Base-by-base conservation (phyloP, 139 green algal genomes). In the Tetraselmis striata region DNA sequence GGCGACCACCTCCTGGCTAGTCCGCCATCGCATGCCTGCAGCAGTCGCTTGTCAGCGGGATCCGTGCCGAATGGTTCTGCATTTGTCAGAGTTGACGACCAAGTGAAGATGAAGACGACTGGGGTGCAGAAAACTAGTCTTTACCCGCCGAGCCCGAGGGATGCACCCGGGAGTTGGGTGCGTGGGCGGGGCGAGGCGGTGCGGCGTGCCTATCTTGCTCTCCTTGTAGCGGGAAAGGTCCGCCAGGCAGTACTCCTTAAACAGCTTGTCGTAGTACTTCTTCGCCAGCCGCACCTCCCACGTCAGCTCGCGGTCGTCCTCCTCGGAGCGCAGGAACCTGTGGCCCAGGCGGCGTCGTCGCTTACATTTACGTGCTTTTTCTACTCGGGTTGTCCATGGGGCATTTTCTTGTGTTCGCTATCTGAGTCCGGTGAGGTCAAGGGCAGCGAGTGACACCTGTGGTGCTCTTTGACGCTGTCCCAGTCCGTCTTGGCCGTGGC, bases 201-300 rank as follows among this genome's bases (percentile, higher is more conserved):
- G 24, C 23, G 28, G 76, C 26, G 58, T 23, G 18, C 93, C 93
- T 26, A 98, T 77, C 86, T 94, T 93, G 32, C 85, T 89, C 80
- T 98, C 89, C 84, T 81, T 74, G 27, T 91, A 96, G 26, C 91
- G 85, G n/a, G 81, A 91, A 22, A 98, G 87, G 88, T 98, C 95
- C 23, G 90, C 95, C 26, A 98, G 93, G 83, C 86, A 91, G 81
- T 97, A 98, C 85, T 98, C 95, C 78, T 92, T 93, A 87, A 95
- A 98, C 23, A 98, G 89, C 74, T 93, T 90, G 67, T 92, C 82
- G 77, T 98, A 97, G 87, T 98, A 98, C 1, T 84, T 81, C 29
- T 86, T 87, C 0, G 95, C 94, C 29, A 98, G 84, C 0, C 89
- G 82, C 74, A 88, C 88, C 30, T 91, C 94, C 94, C 93, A 97